These are phyloP conservation scores for Penicillium italicum DNA, from an alignment of 2,329 filamentous ascomycete species.

Conservation along the genomic window DNA sequence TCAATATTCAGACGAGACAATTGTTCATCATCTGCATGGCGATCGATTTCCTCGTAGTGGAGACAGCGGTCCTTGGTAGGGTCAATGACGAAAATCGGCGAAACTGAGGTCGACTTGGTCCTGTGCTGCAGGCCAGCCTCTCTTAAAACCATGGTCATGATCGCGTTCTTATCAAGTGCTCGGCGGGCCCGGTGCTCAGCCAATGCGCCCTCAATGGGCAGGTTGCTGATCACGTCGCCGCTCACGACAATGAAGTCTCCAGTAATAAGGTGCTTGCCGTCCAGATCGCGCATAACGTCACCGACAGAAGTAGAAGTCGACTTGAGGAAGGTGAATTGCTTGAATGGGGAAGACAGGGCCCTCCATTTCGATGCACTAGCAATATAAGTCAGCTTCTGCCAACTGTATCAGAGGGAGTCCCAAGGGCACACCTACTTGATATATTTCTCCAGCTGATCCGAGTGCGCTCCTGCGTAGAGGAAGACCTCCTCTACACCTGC, in stretches of 20 bases:
- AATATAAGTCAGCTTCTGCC: slow-evolving; percentile 12
- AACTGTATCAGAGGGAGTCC: background rate
- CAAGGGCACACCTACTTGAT: slow-evolving; percentile 53
- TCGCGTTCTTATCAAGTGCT: slow-evolving; percentile 82
- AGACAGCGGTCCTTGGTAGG: slow-evolving; percentile 74
- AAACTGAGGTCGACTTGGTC: slow-evolving; percentile 70
- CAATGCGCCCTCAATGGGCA: slow-evolving; percentile 76
- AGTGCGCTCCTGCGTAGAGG: slow-evolving; percentile 85
- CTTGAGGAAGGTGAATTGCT: slow-evolving; percentile 75
- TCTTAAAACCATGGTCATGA: slow-evolving; percentile 93
- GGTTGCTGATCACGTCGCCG: slow-evolving; percentile 86
- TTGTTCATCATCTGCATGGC: slow-evolving; percentile 52
- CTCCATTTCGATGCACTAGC: slow-evolving; percentile 67
- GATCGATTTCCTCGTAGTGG: slow-evolving; percentile 89
- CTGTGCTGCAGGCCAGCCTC: slow-evolving; percentile 72
- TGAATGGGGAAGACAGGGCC: slow-evolving; percentile 72
- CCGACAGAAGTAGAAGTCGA: slow-evolving; percentile 84
- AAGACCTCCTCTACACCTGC: slow-evolving; percentile 93
- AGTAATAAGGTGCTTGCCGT: slow-evolving; percentile 77
- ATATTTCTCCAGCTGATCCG: slow-evolving; percentile 81
- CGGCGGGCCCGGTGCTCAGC: slow-evolving; percentile 76
- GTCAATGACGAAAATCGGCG: slow-evolving; percentile 83
- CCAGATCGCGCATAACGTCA: slow-evolving; percentile 90
- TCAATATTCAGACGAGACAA: slow-evolving; percentile 63
- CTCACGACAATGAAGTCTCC: slow-evolving; percentile 92